These are phyloP conservation scores for Rugosomyces carneus DNA, from an alignment of 1,284 basidiomycete species.

Conservation along the genomic window DNA sequence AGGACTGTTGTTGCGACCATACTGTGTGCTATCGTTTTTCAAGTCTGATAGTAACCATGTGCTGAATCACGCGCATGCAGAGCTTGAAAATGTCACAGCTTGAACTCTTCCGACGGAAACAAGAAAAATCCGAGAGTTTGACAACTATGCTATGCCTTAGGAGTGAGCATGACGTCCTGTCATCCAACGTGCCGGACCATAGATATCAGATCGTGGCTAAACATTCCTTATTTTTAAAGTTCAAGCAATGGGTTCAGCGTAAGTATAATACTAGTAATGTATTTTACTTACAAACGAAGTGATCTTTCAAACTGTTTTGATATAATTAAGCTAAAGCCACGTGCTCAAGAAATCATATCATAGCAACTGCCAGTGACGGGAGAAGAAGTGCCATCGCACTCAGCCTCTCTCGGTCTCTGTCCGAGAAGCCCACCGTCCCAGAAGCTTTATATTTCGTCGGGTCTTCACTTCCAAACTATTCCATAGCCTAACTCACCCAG, in stretches of 20 bases:
- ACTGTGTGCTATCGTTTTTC: conserved; percentile 40
- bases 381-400: not conserved
- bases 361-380: conserved; percentile 6
- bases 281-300: not conserved
- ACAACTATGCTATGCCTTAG: not conserved
- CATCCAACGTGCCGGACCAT: not conserved
- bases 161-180: too few relatives aligned
- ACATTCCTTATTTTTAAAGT: not conserved
- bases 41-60: not conserved
- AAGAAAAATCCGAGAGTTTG: not conserved
- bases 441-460: not conserved
- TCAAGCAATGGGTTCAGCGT: too few relatives aligned
- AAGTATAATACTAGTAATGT: not conserved
- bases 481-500: not conserved
- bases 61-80: not conserved
- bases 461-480: not conserved
- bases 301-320: not conserved
- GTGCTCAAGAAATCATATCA: conserved; percentile 6
- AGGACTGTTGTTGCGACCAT: conserved; percentile 80
- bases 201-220: not conserved
- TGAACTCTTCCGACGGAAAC: not conserved
- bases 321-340: not conserved
- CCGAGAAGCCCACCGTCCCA: conserved; percentile 10
- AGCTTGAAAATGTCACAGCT: too few relatives aligned
- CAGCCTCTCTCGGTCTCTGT: not conserved